phyloP scores from a whole-genome alignment of 345 rosid species.

The Sonneratia caseolaris region DNA sequence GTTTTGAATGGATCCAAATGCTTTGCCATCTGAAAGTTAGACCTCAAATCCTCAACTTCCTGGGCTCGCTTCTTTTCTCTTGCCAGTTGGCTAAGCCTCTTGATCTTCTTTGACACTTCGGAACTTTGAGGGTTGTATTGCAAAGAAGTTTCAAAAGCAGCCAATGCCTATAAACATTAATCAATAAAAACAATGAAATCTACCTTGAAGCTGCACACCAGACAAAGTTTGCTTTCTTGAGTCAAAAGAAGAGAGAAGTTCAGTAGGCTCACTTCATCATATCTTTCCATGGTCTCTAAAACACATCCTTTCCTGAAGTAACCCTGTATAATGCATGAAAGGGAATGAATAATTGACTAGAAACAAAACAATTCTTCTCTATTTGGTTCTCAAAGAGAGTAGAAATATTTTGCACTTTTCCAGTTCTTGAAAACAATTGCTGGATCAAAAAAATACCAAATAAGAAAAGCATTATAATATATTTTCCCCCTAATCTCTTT shows the following conservation, averaged over 20 bases:
- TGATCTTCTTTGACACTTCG: slow-evolving; percentile 81
- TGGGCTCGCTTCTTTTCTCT: slow-evolving; percentile 74
- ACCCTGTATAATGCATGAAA: slow-evolving; percentile 35
- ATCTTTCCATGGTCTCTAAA: slow-evolving; percentile 89
- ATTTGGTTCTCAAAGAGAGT: background rate
- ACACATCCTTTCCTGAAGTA: slow-evolving; percentile 95
- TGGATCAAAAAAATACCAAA: background rate
- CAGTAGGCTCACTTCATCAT: slow-evolving; percentile 55
- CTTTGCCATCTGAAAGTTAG: slow-evolving; percentile 68
- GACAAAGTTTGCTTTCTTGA: background rate
- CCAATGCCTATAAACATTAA: slow-evolving; percentile 43
- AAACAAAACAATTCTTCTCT: background rate
- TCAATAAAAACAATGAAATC: background rate
- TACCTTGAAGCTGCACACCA: background rate
- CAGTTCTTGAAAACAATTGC: background rate
- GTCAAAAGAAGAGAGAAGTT: background rate
- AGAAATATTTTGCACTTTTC: background rate
- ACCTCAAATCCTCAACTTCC: slow-evolving; percentile 73
- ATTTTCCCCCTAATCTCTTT: background rate
- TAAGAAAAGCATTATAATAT: background rate
- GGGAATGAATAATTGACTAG: background rate
- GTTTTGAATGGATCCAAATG: slow-evolving; percentile 54
- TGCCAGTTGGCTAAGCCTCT: slow-evolving; percentile 55
- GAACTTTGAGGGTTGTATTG: slow-evolving; percentile 72
- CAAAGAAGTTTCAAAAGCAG: slow-evolving; percentile 65